Percentiles rank a stretch among this genome's conserved stretches.
Conservation (phyloP, 495 filamentous ascomycete genomes). For the Choiromyces venosus region DNA sequence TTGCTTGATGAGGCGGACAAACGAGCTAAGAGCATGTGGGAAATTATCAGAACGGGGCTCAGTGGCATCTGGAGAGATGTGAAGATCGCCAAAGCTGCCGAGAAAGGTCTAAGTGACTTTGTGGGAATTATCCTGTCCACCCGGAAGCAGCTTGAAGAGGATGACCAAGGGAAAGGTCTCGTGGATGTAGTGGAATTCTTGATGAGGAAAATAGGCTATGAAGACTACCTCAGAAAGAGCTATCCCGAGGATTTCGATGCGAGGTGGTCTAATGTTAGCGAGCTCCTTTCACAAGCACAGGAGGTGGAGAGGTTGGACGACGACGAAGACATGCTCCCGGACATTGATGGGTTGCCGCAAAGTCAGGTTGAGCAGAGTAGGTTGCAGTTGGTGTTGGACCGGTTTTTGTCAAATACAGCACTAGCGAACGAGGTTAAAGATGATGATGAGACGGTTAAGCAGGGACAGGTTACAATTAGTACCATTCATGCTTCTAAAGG, state of each 20-base stretch:
- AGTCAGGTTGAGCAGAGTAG: conserved; percentile 45
- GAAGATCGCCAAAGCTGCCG: conserved; percentile 61
- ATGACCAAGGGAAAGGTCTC: conserved; percentile 46
- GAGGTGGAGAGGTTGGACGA: conserved; percentile 56
- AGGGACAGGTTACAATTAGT: conserved; percentile 77
- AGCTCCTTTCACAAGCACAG: conserved; percentile 70
- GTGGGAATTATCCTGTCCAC: conserved; percentile 59
- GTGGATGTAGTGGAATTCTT: conserved; percentile 69
- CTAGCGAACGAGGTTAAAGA: conserved; percentile 70
- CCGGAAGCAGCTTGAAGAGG: conserved; percentile 51
- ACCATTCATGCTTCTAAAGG: conserved; percentile 92
- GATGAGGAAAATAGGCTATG: conserved; percentile 65
- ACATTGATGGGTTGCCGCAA: conserved; percentile 70
- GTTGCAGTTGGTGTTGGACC: conserved; percentile 64
- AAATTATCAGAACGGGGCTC: conserved; percentile 60
- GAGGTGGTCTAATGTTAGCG: conserved; percentile 87
- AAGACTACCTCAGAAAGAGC: conserved; percentile 62
- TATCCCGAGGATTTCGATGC: conserved; percentile 73
- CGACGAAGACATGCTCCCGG: conserved; percentile 61
- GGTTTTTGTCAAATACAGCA: conserved; percentile 84
- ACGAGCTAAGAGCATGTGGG: conserved; percentile 67
- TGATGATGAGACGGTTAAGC: conserved; percentile 52
- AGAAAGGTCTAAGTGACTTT: conserved; percentile 58
- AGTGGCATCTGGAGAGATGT: conserved; percentile 65
- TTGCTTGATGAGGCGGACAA: conserved; percentile 70